These are phyloP conservation scores for Sclerotinia trifoliorum DNA, from an alignment of 2,329 filamentous ascomycete species.

Conservation along the genomic window DNA sequence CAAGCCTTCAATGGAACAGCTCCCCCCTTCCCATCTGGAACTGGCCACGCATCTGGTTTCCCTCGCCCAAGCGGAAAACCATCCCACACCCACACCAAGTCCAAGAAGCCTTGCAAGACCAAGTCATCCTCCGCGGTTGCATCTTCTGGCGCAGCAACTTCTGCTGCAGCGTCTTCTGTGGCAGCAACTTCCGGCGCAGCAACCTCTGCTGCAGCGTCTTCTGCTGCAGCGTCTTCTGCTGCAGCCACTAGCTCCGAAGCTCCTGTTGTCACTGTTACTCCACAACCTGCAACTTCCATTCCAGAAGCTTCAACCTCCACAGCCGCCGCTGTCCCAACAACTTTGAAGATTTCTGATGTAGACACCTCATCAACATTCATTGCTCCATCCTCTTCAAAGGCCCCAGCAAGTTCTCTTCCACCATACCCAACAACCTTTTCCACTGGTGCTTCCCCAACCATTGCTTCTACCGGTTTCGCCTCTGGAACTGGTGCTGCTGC, in stretches of 20 bases:
- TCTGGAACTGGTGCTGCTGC: slow-evolving; percentile 15
- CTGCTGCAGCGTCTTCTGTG: slow-evolving; percentile 4
- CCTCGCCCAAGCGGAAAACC: slow-evolving; percentile 1
- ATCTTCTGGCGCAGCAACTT: slow-evolving; percentile 1
- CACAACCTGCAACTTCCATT: neutral
- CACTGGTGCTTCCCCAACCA: slow-evolving; percentile 2
- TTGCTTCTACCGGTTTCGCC: slow-evolving; percentile 18
- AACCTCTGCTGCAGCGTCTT: neutral
- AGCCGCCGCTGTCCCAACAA: neutral
- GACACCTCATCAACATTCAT: slow-evolving; percentile 2
- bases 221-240: neutral
- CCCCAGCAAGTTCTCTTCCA: slow-evolving; percentile 1
- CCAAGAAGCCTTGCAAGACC: slow-evolving; percentile 15
- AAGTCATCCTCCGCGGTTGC: slow-evolving; percentile 16
- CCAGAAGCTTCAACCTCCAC: neutral
- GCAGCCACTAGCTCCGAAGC: slow-evolving; percentile 8
- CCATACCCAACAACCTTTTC: slow-evolving; percentile 19
- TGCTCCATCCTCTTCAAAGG: slow-evolving; percentile 11
- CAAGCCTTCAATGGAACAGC: slow-evolving; percentile 5
- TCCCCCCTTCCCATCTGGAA: slow-evolving; percentile 3
- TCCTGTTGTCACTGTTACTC: slow-evolving; percentile 13
- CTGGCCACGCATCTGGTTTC: slow-evolving; percentile 8
- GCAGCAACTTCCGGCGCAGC: neutral
- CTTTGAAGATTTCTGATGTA: slow-evolving; percentile 3
- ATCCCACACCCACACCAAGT: neutral